Base-by-base conservation (phyloP, 805 yeast species). In the Suhomyces vadensis region DNA sequence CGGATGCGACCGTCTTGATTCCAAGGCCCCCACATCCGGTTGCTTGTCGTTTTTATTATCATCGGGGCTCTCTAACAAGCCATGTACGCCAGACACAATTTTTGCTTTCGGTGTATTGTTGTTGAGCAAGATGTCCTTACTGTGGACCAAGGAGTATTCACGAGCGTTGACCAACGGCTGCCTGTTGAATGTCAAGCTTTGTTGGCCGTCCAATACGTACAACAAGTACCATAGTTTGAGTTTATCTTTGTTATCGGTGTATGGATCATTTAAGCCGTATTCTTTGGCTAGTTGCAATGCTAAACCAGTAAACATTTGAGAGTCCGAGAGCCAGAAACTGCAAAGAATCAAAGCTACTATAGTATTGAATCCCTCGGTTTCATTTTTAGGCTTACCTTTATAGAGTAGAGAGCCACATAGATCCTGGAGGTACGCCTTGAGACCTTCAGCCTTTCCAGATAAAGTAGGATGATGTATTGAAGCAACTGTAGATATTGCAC, bases 171-270 rank as follows among this genome's bases (percentile, higher is more conserved):
- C 73, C 35, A 83, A 55, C 0, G 85, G 79, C 44, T 77, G 77
- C 51, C 85, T 70, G 50, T 79, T 78, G 52, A 74, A 77, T 0
- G 83, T 75, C 53, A 83, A 61, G 50, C 85, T 78, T 51, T 83
- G 87, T 50, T 83, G 86, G 0, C 87, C 87, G 60, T 83, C 89
- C 27, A 82, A 62, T 7, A 82, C 76, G 58, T 79, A 83, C 16
- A 83, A 61, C 46, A 83, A 64, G 55, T 82, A 83, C 89, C 89
- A 83, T 35, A 83, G 62, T 52, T 80, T 81, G 38, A 82, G 60
- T 40, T 78, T 65, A 37, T 79, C 78, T 46, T 66, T 67, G n/a
- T 38, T 54, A 39, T 48, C 52, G 7, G 55, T 37, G 24, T 39
- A 43, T 9, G 69, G 66, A 17, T 58, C 53, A 54, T 73, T 76